phyloP scores from a whole-genome alignment of 2,329 filamentous ascomycete genomes.

The Hypoxylon rubiginosum region DNA sequence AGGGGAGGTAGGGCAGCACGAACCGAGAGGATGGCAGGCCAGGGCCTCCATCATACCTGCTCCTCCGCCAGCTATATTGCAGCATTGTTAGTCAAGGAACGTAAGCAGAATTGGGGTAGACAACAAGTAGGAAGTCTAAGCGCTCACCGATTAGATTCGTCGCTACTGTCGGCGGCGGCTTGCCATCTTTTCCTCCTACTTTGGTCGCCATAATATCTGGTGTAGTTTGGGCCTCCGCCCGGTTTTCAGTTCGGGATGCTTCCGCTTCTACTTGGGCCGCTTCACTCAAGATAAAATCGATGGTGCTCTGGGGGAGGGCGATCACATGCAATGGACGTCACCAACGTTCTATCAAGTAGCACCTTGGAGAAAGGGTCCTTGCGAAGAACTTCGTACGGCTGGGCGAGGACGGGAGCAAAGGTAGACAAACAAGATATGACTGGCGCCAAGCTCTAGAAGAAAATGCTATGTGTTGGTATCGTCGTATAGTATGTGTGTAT shows the following conservation, averaged over 20 bases:
- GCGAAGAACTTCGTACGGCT: conserved; percentile 3
- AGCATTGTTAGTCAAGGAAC: conserved; percentile 37
- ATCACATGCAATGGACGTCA: conserved; percentile 37
- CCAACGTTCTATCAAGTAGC: conserved; percentile 17
- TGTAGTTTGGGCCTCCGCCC: conserved; percentile 43
- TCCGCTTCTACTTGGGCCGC: background rate
- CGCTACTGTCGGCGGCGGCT: conserved; percentile 85
- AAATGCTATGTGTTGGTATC: conserved; percentile 2
- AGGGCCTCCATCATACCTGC: conserved; percentile 99
- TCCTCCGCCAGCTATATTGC: conserved; percentile 82
- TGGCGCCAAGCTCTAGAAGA: conserved; percentile 8
- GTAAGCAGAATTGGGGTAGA: conserved; percentile 27
- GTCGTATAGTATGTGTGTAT: conserved; percentile 9
- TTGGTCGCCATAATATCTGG: too few relatives aligned
- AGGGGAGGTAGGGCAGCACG: conserved; percentile 30
- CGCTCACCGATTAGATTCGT: conserved; percentile 86
- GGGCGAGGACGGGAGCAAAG: conserved; percentile 4
- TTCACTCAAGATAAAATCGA: background rate
- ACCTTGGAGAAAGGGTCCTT: conserved; percentile 8
- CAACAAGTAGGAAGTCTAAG: background rate
- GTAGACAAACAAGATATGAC: conserved; percentile 6
- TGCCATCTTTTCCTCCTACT: conserved; percentile 64
- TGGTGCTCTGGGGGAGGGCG: background rate
- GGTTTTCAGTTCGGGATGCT: conserved; percentile 17
- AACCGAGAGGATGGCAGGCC: conserved; percentile 92